These are phyloP conservation scores for Neoscytalidium dimidiatum DNA, from an alignment of 2,329 filamentous ascomycete genomes.

Conservation along the genomic window DNA sequence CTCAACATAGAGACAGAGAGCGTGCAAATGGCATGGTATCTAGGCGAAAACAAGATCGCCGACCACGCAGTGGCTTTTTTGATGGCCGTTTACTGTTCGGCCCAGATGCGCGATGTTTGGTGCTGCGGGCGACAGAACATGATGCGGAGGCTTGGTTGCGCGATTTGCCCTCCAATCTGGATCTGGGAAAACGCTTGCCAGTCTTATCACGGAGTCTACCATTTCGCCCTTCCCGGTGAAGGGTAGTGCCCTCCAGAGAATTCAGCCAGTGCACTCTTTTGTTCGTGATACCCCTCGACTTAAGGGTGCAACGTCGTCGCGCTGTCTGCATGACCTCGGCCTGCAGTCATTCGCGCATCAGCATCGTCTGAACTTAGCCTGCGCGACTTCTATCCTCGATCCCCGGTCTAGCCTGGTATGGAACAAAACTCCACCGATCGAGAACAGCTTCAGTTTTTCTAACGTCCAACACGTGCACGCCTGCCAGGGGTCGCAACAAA, in stretches of 20 bases:
- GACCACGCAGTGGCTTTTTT: too few species aligned
- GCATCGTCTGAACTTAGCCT: neutral
- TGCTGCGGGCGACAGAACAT: neutral
- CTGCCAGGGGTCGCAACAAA: too few species aligned
- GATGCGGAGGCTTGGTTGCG: neutral
- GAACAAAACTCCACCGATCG: neutral
- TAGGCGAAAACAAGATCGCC: too few species aligned
- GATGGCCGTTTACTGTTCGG: neutral
- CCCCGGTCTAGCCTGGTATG: neutral
- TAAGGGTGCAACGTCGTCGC: neutral
- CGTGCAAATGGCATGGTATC: too few species aligned
- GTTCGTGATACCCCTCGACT: neutral
- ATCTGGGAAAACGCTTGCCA: neutral
- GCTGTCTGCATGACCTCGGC: neutral
- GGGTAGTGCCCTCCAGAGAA: neutral
- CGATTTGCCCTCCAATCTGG: conserved; percentile 10
- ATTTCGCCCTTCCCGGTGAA: neutral
- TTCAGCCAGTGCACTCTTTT: neutral
- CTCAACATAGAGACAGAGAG: too few species aligned
- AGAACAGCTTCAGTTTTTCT: neutral
- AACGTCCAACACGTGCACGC: neutral
- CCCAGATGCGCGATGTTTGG: neutral
- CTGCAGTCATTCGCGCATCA: neutral
- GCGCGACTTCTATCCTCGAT: neutral
- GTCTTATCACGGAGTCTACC: neutral